Percentiles rank a stretch among this genome's conserved stretches.
Conservation (phyloP, 805 yeast genomes). For the Metschnikowia cerradonensis region DNA sequence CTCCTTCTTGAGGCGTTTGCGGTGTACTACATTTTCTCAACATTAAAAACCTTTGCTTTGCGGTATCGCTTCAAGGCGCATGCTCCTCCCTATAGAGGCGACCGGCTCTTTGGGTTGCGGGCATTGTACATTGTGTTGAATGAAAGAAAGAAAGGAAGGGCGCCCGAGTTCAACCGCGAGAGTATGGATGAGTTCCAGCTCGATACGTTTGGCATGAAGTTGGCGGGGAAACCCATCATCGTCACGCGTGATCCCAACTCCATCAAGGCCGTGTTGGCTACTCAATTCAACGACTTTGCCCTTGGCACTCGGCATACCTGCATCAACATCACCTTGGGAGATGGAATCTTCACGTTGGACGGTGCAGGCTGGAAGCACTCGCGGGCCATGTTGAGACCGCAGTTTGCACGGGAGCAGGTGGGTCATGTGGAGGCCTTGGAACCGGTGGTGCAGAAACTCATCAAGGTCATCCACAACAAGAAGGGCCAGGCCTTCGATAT, state of each 20-base stretch:
- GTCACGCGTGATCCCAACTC: conserved; percentile 22
- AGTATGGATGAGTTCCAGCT: conserved; percentile 4
- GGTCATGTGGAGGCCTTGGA: conserved; percentile 25
- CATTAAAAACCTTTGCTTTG: neutral
- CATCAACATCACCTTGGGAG: conserved; percentile 22
- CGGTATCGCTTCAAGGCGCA: conserved; percentile 8
- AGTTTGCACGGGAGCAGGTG: conserved; percentile 26
- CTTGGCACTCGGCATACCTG: conserved; percentile 23
- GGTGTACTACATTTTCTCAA: neutral
- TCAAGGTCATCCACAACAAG: conserved; percentile 13
- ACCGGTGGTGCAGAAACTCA: conserved; percentile 20
- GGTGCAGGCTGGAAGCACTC: conserved; percentile 29
- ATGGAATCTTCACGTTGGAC: conserved; percentile 27
- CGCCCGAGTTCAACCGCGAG: conserved; percentile 9
- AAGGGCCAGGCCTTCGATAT: conserved; percentile 11
- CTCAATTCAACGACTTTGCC: conserved; percentile 24
- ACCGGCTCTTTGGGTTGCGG: conserved; percentile 12
- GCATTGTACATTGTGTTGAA: conserved; percentile 5
- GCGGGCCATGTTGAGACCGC: conserved; percentile 27
- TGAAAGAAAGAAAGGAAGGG: conserved; percentile 8
- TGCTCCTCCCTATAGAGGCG: conserved; percentile 10
- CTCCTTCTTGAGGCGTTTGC: conserved; percentile 4
- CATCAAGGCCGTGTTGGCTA: conserved; percentile 26
- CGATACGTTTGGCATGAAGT: conserved; percentile 6
- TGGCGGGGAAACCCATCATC: conserved; percentile 11